phyloP scores from a whole-genome alignment of 2,329 filamentous ascomycete genomes.

The Colletotrichum neosansevieriae region DNA sequence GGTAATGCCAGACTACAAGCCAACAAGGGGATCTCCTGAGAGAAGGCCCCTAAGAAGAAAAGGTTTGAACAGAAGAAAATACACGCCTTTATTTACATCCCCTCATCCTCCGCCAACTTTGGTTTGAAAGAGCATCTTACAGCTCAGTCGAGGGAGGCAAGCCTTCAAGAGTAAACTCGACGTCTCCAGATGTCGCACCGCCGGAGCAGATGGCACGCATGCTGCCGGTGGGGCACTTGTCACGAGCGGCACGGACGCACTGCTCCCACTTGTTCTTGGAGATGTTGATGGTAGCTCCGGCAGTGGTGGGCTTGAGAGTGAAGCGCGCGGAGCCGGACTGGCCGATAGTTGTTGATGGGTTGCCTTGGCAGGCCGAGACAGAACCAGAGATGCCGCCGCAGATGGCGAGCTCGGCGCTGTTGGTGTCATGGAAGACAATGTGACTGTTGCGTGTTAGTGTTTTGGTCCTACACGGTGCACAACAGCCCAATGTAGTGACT shows the following conservation, averaged over 20 bases:
- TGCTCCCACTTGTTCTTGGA: slow-evolving; percentile 65
- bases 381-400: slow-evolving; percentile 64
- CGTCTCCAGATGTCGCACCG: slow-evolving; percentile 60
- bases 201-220: slow-evolving; percentile 60
- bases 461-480: background rate
- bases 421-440: slow-evolving; percentile 62
- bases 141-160: slow-evolving; percentile 22
- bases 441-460: slow-evolving; percentile 44
- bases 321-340: slow-evolving; percentile 62
- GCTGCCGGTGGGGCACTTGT: slow-evolving; percentile 63
- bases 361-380: slow-evolving; percentile 59
- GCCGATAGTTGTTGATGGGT: slow-evolving; percentile 58
- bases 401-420: slow-evolving; percentile 61
- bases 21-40: background rate
- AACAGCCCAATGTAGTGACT: slow-evolving; percentile 38
- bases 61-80: slow-evolving; percentile 6
- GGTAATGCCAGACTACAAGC: background rate
- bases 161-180: slow-evolving; percentile 50
- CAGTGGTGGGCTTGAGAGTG: slow-evolving; percentile 54
- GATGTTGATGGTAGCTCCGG: slow-evolving; percentile 64
- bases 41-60: background rate
- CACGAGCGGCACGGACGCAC: slow-evolving; percentile 65
- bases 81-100: slow-evolving; percentile 15
- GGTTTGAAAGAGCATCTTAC: background rate
- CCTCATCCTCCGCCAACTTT: slow-evolving; percentile 27